A percentile compares a stretch with the other conserved stretches of the same genome.
phyloP scores from a whole-genome alignment of 805 yeast genomes.

The Wickerhamomyces alni region DNA sequence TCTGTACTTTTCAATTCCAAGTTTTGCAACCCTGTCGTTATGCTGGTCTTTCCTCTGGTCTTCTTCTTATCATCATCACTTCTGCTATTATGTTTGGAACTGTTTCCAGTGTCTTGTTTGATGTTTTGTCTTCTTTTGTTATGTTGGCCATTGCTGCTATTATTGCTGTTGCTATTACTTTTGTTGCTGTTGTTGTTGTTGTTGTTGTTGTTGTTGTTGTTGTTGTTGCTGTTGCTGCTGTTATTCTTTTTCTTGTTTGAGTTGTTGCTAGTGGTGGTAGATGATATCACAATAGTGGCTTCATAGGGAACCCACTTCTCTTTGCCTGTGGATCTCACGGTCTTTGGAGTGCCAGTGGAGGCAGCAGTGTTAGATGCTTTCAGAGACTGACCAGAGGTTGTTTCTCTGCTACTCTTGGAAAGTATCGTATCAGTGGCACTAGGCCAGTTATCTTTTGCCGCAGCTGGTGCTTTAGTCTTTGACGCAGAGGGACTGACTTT shows the following conservation, averaged over 20 bases:
- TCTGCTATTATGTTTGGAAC: not conserved
- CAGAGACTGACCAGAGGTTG: not conserved
- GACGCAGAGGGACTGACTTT: not conserved
- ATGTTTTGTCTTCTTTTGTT: not conserved
- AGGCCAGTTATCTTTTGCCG: conserved; percentile 19
- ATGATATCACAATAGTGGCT: conserved; percentile 40
- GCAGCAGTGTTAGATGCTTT: conserved; percentile 3
- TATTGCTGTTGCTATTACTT: conserved; percentile 2
- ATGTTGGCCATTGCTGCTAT: conserved; percentile 7
- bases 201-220: conserved; percentile 2
- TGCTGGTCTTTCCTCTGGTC: not conserved
- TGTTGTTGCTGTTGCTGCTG: conserved; percentile 3
- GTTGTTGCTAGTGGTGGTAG: conserved; percentile 4
- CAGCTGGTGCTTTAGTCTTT: not conserved
- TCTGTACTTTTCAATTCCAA: not conserved
- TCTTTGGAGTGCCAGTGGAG: conserved; percentile 6
- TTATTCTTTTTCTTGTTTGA: conserved; percentile 8
- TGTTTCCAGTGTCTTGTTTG: conserved; percentile 4
- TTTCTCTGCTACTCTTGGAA: conserved; percentile 1
- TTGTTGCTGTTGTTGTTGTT: conserved; percentile 2
- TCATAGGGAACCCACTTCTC: conserved; percentile 68
- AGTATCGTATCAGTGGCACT: conserved; percentile 10
- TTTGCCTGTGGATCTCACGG: conserved; percentile 27
- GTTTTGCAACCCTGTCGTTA: not conserved
- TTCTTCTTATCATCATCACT: too few species aligned